A percentile compares a stretch with the other conserved stretches of the same genome.
Evolutionary conservation across 495 filamentous ascomycete genomes (phyloP).

Genomic region (Jackrogersella minutella): DNA sequence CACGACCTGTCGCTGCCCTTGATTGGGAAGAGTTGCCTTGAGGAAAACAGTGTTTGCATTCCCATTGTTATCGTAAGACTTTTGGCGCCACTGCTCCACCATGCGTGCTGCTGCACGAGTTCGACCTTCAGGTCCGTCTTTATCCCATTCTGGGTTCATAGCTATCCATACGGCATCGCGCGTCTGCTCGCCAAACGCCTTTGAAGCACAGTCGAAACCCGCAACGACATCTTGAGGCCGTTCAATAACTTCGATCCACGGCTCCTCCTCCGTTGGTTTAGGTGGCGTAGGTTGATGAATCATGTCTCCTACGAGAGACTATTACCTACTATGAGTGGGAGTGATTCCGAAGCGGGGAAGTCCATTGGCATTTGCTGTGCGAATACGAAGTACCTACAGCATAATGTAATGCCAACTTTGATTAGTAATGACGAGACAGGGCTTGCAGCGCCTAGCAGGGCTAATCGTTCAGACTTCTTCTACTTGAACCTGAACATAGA

Average conservation of each 20-base stretch:
- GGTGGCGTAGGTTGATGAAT: neutral
- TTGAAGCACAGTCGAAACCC: slow-evolving; percentile 29
- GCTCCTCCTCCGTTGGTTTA: neutral
- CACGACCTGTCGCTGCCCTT: slow-evolving; percentile 40
- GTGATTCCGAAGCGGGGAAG: slow-evolving; percentile 25
- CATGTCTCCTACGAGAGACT: slow-evolving; percentile 8
- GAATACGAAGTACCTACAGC: neutral
- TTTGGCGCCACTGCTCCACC: slow-evolving; percentile 43
- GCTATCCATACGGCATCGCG: slow-evolving; percentile 53
- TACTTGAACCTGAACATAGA: no score
- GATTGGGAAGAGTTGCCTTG: slow-evolving; percentile 50
- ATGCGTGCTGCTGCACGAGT: slow-evolving; percentile 40
- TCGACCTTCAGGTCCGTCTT: slow-evolving; percentile 41
- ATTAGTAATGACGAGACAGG: no score
- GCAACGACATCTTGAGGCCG: slow-evolving; percentile 26
- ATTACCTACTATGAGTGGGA: neutral
- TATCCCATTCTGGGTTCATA: slow-evolving; percentile 56
- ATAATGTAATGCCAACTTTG: neutral
- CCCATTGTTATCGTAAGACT: slow-evolving; percentile 45
- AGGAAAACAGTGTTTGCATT: slow-evolving; percentile 54
- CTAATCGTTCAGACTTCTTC: no score
- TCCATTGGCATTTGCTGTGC: neutral
- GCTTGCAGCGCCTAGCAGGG: neutral
- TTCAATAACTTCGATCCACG: slow-evolving; percentile 33
- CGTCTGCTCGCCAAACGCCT: slow-evolving; percentile 52